Evolutionary conservation across 495 filamentous ascomycete species (phyloP), one percentile per base, ranked within the genome.

Genomic region (Lophiotrema nucula): DNA sequence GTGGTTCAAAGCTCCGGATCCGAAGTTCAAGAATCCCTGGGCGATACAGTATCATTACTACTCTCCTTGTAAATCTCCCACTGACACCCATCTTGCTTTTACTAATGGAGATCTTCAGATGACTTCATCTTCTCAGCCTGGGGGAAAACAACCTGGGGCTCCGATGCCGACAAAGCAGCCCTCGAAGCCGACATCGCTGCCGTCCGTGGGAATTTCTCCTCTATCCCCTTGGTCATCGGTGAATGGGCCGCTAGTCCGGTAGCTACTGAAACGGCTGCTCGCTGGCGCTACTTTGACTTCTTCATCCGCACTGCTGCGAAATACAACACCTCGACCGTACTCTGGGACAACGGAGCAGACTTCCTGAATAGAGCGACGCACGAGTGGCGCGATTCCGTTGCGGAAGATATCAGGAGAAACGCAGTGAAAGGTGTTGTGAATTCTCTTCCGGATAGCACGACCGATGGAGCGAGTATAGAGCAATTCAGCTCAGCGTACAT

Each of bases 41-140:
- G 82, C 80, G 3, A 72, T 85, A 43, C 82, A 86, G 62, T 82
- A 83, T 66, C 82, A 84, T 54, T 83, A 83, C 63, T 86, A 85
- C 67, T 78, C 75, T 44, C 83, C 83, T 23, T 84, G 74, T 77
- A 65, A 67, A 73, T 67, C 4, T n/a, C n/a, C n/a, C n/a, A n/a
- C n/a, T n/a, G n/a, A n/a, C 18, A 13, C 12, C 38, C 27, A 2
- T 28, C 45, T 6, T 56, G 23, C 19, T 23, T 28, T 45, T 27
- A 4, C 58, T 58, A 35, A 57, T 38, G 19, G 19, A 24, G 35
- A 57, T 44, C 38, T 25, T 6, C 11, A 28, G 70, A 75, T 60
- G 77, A 80, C 59, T 82, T 82, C 43, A 73, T 77, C 46, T 81
- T 82, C 62, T 70, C 69, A 11, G 75, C 74, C 33, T 77, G 75